These are phyloP conservation scores for Boletus sp. DNA, from an alignment of 768 basidiomycete genomes.

Conservation along the genomic window DNA sequence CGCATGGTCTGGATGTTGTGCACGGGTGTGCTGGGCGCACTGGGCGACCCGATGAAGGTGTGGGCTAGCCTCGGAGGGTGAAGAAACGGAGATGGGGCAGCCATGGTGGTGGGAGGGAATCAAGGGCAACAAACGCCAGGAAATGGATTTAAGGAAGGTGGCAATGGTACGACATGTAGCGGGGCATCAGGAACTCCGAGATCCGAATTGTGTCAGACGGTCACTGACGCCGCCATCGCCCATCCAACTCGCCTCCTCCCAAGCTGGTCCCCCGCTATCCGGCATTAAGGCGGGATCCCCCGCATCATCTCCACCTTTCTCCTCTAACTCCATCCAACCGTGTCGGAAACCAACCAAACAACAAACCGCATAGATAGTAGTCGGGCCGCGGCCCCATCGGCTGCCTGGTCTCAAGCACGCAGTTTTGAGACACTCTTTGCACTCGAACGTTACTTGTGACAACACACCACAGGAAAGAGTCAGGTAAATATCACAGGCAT, in stretches of 20 bases:
- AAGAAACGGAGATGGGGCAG: conserved; percentile 37
- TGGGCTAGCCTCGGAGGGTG: conserved; percentile 74
- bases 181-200: neutral
- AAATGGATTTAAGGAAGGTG: conserved; percentile 9
- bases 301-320: conserved; percentile 18
- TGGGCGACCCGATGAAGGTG: conserved; percentile 72
- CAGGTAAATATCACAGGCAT: conserved; percentile 13
- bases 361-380: neutral
- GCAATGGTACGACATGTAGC: neutral
- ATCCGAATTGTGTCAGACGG: neutral
- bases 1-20: conserved; percentile 91
- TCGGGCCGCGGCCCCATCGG: neutral
- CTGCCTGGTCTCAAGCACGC: neutral
- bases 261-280: conserved; percentile 14
- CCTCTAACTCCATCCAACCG: neutral
- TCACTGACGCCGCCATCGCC: neutral
- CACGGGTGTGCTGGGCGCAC: conserved; percentile 79
- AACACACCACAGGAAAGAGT: neutral
- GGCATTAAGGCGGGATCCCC: conserved; percentile 36
- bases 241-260: neutral
- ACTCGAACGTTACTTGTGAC: neutral
- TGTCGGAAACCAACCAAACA: neutral
- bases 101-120: conserved; percentile 24
- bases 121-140: conserved; percentile 5
- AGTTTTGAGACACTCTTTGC: neutral